A percentile compares a stretch with the other conserved stretches of the same genome.
These are phyloP conservation scores for Aschersonia sp. DNA, from an alignment of 2,329 filamentous ascomycete species.

Conservation along the genomic window DNA sequence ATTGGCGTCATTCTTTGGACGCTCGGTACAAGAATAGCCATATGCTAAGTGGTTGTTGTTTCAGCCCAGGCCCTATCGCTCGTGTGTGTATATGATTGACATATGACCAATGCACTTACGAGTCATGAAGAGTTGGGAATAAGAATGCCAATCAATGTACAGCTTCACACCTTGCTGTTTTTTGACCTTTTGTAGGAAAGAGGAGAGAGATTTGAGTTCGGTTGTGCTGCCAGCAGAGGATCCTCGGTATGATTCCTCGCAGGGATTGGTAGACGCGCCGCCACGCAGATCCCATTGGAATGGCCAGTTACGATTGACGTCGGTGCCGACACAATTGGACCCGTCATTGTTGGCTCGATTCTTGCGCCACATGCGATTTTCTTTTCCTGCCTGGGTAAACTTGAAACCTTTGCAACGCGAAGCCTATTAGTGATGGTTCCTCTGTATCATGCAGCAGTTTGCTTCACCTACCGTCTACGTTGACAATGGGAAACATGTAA, in stretches of 20 bases:
- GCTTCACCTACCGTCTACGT: constrained; percentile 36
- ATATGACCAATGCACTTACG: constrained; percentile 31
- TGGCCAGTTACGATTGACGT: constrained; percentile 48
- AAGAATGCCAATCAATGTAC: constrained; percentile 53
- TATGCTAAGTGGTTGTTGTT: constrained; percentile 22
- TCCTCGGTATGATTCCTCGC: constrained; percentile 34
- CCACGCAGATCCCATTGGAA: constrained; percentile 31
- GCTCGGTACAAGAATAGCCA: constrained; percentile 40
- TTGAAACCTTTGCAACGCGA: constrained; percentile 33
- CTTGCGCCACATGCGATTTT: constrained; percentile 47
- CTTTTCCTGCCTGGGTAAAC: constrained; percentile 38
- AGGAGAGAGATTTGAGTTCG: constrained; percentile 34
- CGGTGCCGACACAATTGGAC: constrained; percentile 32
- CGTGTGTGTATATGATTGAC: background rate
- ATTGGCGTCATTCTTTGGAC: constrained; percentile 29
- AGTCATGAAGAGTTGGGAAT: constrained; percentile 45
- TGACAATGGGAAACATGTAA: constrained; percentile 49
- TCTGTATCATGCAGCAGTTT: background rate
- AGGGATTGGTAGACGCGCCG: constrained; percentile 36
- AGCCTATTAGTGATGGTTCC: background rate
- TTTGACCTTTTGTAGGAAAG: constrained; percentile 17
- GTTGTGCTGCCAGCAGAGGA: constrained; percentile 27
- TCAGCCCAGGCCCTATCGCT: background rate
- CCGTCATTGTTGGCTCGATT: constrained; percentile 30
- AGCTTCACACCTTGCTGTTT: constrained; percentile 35